Conservation (phyloP, 148 eudicot species). For the Nepenthes gracilis region DNA sequence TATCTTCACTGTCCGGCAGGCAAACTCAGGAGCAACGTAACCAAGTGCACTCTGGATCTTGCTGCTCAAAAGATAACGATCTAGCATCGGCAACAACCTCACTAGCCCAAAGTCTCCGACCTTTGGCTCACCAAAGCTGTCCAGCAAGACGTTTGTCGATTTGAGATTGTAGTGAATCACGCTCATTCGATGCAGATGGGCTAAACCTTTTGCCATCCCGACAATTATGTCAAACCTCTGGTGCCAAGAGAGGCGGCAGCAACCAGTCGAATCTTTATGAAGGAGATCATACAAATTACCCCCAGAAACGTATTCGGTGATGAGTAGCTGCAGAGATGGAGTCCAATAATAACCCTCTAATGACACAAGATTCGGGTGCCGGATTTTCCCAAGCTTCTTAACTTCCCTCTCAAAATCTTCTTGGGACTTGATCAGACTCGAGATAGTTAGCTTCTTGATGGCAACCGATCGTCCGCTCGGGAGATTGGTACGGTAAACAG, state of each 20-base stretch:
- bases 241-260: conserved; percentile 55
- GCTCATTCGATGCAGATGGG: conserved; percentile 52
- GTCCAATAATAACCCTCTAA: conserved; percentile 84
- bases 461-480: conserved; percentile 67
- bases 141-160: conserved; percentile 60
- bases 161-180: conserved; percentile 82
- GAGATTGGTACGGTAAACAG: conserved; percentile 54
- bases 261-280: conserved; percentile 27
- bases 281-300: conserved; percentile 69
- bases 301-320: conserved; percentile 43
- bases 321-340: conserved; percentile 63
- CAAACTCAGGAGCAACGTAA: conserved; percentile 92
- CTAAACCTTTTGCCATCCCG: conserved; percentile 74
- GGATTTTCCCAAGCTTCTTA: conserved; percentile 46
- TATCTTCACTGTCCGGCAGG: conserved; percentile 77
- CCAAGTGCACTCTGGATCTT: conserved; percentile 85
- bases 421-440: conserved; percentile 69
- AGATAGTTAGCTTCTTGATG: conserved; percentile 67
- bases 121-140: conserved; percentile 39
- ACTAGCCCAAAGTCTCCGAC: conserved; percentile 83
- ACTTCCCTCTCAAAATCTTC: conserved; percentile 74
- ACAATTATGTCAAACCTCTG: conserved; percentile 56
- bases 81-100: conserved; percentile 56
- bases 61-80: conserved; percentile 71
- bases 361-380: conserved; percentile 55